These are phyloP conservation scores for Croton laevigatus DNA, from an alignment of 441 rosid genomes.

Conservation along the genomic window DNA sequence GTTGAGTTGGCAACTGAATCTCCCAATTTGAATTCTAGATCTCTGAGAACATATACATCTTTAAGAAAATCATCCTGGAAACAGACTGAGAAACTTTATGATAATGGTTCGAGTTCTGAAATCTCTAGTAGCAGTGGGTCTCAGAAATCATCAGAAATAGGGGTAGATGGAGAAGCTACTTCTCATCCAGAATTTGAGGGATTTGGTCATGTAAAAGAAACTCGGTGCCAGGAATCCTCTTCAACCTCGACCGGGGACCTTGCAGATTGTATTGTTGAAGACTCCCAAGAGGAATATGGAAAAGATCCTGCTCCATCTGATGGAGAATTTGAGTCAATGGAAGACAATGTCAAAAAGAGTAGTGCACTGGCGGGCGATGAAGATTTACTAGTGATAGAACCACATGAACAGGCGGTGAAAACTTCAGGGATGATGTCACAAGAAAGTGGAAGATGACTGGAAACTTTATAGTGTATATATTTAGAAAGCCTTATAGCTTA, in stretches of 20 bases:
- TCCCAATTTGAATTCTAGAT: constrained; percentile 7
- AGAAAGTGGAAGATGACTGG: neutral
- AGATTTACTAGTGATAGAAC: constrained; percentile 8
- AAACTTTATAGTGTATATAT: neutral
- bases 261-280: constrained; percentile 34
- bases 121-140: constrained; percentile 28
- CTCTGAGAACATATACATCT: constrained; percentile 1
- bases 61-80: constrained; percentile 7
- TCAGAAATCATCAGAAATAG: constrained; percentile 27
- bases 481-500: neutral
- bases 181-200: constrained; percentile 24
- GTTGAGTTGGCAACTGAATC: constrained; percentile 14
- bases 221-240: constrained; percentile 22
- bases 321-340: constrained; percentile 20
- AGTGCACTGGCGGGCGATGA: neutral
- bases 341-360: constrained; percentile 18
- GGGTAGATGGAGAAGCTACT: constrained; percentile 24
- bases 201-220: constrained; percentile 6
- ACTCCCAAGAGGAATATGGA: constrained; percentile 33
- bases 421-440: neutral
- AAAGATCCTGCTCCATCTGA: constrained; percentile 19
- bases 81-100: constrained; percentile 28
- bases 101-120: constrained; percentile 20
- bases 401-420: constrained; percentile 8
- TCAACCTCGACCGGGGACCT: constrained; percentile 25